These are phyloP conservation scores for Penicillium sp. DNA, from an alignment of 2,329 filamentous ascomycete genomes.

Conservation along the genomic window DNA sequence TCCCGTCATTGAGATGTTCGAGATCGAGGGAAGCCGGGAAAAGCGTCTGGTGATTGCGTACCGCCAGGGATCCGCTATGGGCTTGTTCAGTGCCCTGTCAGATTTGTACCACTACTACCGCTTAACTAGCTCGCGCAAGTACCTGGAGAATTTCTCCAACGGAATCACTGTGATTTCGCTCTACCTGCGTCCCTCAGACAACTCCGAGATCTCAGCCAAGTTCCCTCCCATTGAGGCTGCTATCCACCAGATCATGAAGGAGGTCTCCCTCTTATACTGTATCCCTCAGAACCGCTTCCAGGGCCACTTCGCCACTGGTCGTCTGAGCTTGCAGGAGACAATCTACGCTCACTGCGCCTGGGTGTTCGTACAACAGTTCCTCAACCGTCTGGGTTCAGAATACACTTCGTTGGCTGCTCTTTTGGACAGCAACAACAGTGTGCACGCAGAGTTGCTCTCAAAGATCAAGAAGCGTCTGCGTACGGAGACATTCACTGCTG, in stretches of 20 bases:
- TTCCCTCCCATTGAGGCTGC: constrained; percentile 85
- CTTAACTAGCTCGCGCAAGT: constrained; percentile 92
- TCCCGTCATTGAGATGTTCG: constrained; percentile 96
- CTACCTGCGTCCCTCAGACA: constrained; percentile 75
- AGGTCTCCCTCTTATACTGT: constrained; percentile 94
- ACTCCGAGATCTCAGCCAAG: constrained; percentile 55
- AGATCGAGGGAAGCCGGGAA: constrained; percentile 86
- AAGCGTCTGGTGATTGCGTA: constrained; percentile 95
- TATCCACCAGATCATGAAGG: constrained; percentile 98
- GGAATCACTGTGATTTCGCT: constrained; percentile 96
- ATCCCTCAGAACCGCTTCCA: constrained; percentile 97
- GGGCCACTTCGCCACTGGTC: constrained; percentile 77
- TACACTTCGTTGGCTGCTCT: constrained; percentile 83
- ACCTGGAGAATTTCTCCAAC: constrained; percentile 98
- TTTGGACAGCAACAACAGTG: constrained; percentile 75
- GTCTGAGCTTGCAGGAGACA: constrained; percentile 90
- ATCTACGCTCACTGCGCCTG: constrained; percentile 97
- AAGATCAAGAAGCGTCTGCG: constrained; percentile 95
- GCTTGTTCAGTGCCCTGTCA: constrained; percentile 90
- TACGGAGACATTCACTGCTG: constrained; percentile 94
- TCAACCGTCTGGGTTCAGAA: constrained; percentile 90
- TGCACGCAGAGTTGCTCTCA: constrained; percentile 80
- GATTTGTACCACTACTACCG: constrained; percentile 99
- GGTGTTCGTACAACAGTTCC: constrained; percentile 97
- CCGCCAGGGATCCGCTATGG: constrained; percentile 85